Percentiles rank a stretch among this genome's conserved stretches.
Conservation (phyloP, 352 stramenopile genomes). For the Blastocystis sp. region DNA sequence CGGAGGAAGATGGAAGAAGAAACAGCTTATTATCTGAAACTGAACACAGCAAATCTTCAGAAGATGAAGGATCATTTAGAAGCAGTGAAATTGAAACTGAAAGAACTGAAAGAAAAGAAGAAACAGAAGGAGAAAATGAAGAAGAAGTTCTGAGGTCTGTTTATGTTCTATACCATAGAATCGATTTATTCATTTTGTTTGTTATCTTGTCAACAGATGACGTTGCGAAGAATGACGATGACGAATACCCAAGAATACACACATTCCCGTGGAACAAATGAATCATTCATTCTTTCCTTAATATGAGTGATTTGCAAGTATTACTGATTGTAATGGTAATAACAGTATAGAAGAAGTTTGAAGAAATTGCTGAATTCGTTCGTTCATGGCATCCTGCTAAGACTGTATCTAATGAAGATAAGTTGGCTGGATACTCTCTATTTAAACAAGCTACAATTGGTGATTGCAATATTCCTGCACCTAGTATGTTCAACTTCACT, state of each 20-base stretch:
- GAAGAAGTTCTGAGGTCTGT: too few species aligned
- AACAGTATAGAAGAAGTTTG: constrained; percentile 5
- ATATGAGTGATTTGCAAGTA: neutral
- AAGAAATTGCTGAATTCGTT: constrained; percentile 20
- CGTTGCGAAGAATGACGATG: too few species aligned
- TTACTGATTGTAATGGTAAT: neutral
- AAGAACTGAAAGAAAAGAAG: constrained; percentile 49
- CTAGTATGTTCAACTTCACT: constrained; percentile 70
- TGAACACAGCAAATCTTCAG: neutral
- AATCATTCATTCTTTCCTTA: neutral
- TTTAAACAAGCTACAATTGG: constrained; percentile 81
- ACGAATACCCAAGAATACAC: too few species aligned
- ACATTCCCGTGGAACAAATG: too few species aligned
- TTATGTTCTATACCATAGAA: too few species aligned
- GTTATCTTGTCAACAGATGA: neutral
- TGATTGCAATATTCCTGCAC: constrained; percentile 75
- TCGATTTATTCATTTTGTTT: too few species aligned
- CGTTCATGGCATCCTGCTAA: constrained; percentile 19
- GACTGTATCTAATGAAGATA: constrained; percentile 73
- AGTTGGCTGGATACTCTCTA: constrained; percentile 78
- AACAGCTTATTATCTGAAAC: neutral
- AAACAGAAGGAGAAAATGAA: constrained; percentile 33
- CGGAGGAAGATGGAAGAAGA: neutral
- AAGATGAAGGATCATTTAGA: neutral
- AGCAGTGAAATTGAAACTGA: neutral